Evolutionary conservation across 805 yeast genomes (phyloP).

Genomic region (Candida nanaspora): DNA sequence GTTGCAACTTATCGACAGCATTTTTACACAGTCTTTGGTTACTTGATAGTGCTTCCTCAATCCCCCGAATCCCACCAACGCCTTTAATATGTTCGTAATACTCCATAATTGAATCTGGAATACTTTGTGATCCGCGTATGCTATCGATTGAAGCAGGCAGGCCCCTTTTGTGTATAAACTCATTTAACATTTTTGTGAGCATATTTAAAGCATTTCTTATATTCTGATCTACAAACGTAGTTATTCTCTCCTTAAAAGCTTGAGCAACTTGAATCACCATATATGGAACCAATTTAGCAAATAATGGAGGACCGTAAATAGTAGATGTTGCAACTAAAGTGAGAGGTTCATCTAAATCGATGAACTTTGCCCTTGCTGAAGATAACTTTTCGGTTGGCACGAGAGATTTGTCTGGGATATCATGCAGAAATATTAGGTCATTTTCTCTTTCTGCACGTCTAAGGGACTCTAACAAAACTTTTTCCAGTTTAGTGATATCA

Average conservation of each 20-base stretch:
- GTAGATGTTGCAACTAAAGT: slow-evolving; percentile 11
- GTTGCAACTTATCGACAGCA: slow-evolving; percentile 34
- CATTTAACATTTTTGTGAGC: slow-evolving; percentile 36
- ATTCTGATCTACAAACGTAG: slow-evolving; percentile 39
- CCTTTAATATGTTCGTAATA: slow-evolving; percentile 48
- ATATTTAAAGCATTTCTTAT: slow-evolving; percentile 39
- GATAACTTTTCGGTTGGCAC: slow-evolving; percentile 39
- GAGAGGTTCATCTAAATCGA: slow-evolving; percentile 7
- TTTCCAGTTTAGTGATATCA: slow-evolving; percentile 45
- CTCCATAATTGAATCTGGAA: slow-evolving; percentile 52
- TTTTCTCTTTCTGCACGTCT: slow-evolving; percentile 67
- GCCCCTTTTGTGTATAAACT: slow-evolving; percentile 39
- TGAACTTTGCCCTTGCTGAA: slow-evolving; percentile 45
- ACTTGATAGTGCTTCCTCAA: slow-evolving; percentile 38
- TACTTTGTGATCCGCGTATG: slow-evolving; percentile 44
- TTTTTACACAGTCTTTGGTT: slow-evolving; percentile 35
- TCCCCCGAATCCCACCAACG: slow-evolving; percentile 41
- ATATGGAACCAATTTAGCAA: slow-evolving; percentile 61
- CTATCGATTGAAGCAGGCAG: slow-evolving; percentile 60
- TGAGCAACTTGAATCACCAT: slow-evolving; percentile 57
- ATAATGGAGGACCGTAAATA: slow-evolving; percentile 29
- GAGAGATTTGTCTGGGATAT: slow-evolving; percentile 41
- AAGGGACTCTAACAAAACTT: slow-evolving; percentile 37
- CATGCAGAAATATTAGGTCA: slow-evolving; percentile 67
- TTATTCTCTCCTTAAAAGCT: slow-evolving; percentile 62